Conservation (phyloP, 1,139 yeast genomes). For the Suhomyces atakaporum region DNA sequence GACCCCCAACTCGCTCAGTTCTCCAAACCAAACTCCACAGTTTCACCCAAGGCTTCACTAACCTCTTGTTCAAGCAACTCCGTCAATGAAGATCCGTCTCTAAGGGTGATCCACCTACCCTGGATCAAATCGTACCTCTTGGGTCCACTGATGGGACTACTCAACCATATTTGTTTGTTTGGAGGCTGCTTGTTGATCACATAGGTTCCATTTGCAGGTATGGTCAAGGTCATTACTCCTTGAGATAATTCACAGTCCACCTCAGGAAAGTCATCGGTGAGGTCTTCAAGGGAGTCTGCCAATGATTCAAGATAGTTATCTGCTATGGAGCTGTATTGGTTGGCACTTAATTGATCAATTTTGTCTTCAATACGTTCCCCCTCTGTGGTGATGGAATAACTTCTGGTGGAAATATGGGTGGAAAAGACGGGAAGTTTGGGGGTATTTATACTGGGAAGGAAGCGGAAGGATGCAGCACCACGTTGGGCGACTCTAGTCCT, state of each 20-base stretch:
- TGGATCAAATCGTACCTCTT: conserved; percentile 60
- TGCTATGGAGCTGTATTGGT: conserved; percentile 59
- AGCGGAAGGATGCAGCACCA: too few species aligned
- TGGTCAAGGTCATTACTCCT: conserved; percentile 74
- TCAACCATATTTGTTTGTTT: conserved; percentile 88
- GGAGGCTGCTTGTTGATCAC: conserved; percentile 95
- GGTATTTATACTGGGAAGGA: too few species aligned
- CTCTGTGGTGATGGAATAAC: conserved; percentile 37
- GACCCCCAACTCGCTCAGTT: conserved; percentile 11
- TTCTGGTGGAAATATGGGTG: conserved; percentile 9
- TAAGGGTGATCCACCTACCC: conserved; percentile 61
- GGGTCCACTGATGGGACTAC: conserved; percentile 93
- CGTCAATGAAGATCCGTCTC: conserved; percentile 54
- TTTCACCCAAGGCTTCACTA: conserved; percentile 36
- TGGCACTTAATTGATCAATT: conserved; percentile 46
- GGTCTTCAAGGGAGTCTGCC: conserved; percentile 61
- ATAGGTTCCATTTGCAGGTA: conserved; percentile 74
- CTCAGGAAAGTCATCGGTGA: conserved; percentile 58
- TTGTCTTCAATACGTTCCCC: conserved; percentile 55
- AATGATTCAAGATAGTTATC: conserved; percentile 65
- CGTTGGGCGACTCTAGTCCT: neutral
- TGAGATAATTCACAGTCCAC: conserved; percentile 80
- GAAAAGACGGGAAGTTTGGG: too few species aligned
- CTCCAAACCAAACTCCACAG: conserved; percentile 25
- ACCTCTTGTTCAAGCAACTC: conserved; percentile 53